phyloP scores from a whole-genome alignment of 257 asterid species.

The Sherardia arvensis region DNA sequence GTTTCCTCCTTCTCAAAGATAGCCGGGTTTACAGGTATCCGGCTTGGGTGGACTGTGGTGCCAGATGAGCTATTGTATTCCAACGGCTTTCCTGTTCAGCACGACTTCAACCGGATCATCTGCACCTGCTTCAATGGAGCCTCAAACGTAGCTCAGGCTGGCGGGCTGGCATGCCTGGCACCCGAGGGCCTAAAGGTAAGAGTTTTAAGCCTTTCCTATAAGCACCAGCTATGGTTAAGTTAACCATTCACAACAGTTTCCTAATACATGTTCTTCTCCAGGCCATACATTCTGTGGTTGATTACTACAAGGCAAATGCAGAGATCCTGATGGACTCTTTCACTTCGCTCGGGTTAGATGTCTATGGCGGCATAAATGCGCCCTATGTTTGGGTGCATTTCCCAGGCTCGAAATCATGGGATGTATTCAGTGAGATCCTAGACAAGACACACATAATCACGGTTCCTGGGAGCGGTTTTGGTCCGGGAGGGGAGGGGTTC shows the following conservation, averaged over 20 bases:
- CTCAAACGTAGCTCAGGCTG: constrained; percentile 81
- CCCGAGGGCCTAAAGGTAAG: constrained; percentile 59
- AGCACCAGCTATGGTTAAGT: background rate
- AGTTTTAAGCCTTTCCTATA: background rate
- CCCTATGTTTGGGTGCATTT: constrained; percentile 93
- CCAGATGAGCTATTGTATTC: constrained; percentile 69
- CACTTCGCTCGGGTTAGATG: constrained; percentile 46
- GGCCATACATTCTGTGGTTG: constrained; percentile 42
- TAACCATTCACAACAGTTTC: background rate
- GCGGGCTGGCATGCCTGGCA: constrained; percentile 73
- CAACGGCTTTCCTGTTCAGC: constrained; percentile 66
- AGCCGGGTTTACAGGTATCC: constrained; percentile 91
- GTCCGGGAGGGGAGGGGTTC: constrained; percentile 83
- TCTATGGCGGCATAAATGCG: constrained; percentile 74
- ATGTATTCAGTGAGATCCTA: constrained; percentile 61
- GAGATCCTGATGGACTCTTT: constrained; percentile 61
- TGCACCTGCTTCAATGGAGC: constrained; percentile 88
- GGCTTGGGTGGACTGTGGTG: constrained; percentile 92
- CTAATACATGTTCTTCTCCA: constrained; percentile 22
- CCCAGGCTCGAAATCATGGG: constrained; percentile 81
- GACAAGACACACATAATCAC: constrained; percentile 70
- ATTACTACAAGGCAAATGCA: constrained; percentile 67
- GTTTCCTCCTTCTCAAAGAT: constrained; percentile 84
- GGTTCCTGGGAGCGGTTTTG: constrained; percentile 88
- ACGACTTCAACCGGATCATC: constrained; percentile 62